Evolutionary conservation across 306 rosid genomes (phyloP).

Genomic region (Boehmeria nivea): DNA sequence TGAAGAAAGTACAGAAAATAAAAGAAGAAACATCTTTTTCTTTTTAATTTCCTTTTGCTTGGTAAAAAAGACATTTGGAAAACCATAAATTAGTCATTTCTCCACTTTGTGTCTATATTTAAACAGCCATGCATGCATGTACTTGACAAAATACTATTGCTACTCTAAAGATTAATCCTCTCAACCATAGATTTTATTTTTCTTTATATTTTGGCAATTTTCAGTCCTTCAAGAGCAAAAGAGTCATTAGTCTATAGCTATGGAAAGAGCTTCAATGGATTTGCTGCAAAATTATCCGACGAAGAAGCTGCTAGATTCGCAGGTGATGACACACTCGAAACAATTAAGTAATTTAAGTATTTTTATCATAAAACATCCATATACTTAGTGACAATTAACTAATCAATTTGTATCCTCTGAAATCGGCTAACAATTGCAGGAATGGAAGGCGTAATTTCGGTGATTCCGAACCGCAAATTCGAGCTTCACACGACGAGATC

Average conservation of each 20-base stretch:
- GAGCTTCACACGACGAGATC: slow-evolving; percentile 39
- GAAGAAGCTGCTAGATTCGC: slow-evolving; percentile 28
- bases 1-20: no score
- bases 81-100: no score
- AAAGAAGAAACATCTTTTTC: no score
- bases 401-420: not conserved
- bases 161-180: no score
- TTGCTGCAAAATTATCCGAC: slow-evolving; percentile 30
- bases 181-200: no score
- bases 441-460: slow-evolving; percentile 29
- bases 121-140: no score
- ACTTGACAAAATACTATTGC: no score
- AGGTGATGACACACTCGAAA: not conserved
- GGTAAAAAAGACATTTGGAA: no score
- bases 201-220: no score
- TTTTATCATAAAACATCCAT: not conserved
- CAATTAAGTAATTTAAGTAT: not conserved
- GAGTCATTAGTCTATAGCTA: slow-evolving; percentile 31
- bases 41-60: no score
- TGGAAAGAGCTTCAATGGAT: slow-evolving; percentile 34
- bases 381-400: not conserved
- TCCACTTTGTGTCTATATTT: no score
- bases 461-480: slow-evolving; percentile 25
- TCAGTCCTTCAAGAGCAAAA: slow-evolving; percentile 23
- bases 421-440: not conserved